A percentile compares a stretch with the other conserved stretches of the same genome.
These are phyloP conservation scores for Coemansia sp. DNA, from an alignment of 371 early-diverging fungal species.

Conservation along the genomic window DNA sequence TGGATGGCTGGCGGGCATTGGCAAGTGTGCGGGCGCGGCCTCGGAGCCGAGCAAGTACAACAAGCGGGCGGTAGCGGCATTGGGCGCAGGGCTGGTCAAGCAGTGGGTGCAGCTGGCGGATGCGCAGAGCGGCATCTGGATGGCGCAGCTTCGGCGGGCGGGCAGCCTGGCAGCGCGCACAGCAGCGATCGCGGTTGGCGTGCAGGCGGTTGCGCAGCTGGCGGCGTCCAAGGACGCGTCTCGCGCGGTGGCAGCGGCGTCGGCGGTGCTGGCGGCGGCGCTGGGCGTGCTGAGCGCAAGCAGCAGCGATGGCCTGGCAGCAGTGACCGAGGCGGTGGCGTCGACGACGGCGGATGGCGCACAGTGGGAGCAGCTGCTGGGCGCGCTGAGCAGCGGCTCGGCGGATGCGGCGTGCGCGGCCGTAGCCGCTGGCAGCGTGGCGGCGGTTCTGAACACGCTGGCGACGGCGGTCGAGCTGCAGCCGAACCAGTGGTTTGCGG, in stretches of 20 bases:
- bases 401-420: not conserved
- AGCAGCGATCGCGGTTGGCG: conserved; percentile 22
- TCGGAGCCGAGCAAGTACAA: conserved; percentile 5
- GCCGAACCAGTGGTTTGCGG: conserved; percentile 28
- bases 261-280: conserved; percentile 14
- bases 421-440: conserved; percentile 19
- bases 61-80: not conserved
- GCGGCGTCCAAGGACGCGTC: not conserved
- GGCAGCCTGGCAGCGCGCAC: conserved; percentile 6
- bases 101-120: conserved; percentile 26
- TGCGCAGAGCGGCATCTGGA: conserved; percentile 25
- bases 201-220: conserved; percentile 15
- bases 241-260: conserved; percentile 1
- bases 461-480: conserved; percentile 10
- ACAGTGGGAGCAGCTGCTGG: conserved; percentile 14
- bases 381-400: not conserved
- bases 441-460: conserved; percentile 14
- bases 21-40: not conserved
- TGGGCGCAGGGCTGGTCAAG: conserved; percentile 51
- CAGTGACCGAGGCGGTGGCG: not conserved
- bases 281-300: not conserved
- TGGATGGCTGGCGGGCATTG: conserved; percentile 34
- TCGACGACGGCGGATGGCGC: conserved; percentile 1
- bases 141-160: conserved; percentile 15
- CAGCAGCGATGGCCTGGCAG: not conserved